A percentile compares a stretch with the other conserved stretches of the same genome.
phyloP scores from a whole-genome alignment of 192 early-diverging fungal genomes.

The Coemansia pectinata region DNA sequence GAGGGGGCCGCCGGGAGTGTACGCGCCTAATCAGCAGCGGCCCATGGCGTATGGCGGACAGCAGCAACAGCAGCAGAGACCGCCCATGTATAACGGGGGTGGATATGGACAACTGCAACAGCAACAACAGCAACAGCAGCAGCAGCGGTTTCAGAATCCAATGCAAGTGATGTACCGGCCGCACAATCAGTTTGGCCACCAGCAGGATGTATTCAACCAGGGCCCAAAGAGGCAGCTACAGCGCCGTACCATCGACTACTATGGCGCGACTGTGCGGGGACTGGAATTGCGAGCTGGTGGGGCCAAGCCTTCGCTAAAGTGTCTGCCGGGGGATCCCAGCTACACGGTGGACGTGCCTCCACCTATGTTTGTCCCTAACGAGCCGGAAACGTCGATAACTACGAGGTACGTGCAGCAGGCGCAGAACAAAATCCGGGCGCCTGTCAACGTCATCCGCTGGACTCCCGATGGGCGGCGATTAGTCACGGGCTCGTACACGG shows the following conservation, averaged over 20 bases:
- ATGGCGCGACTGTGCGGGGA: constrained; percentile 75
- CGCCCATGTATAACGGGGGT: constrained; percentile 3
- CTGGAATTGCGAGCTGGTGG: constrained; percentile 53
- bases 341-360: constrained; percentile 56
- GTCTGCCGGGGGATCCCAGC: constrained; percentile 41
- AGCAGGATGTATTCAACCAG: constrained; percentile 61
- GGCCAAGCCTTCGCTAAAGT: constrained; percentile 17
- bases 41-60: constrained; percentile 3
- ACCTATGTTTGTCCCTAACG: constrained; percentile 50
- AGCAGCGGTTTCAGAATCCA: constrained; percentile 21
- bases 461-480: constrained; percentile 94
- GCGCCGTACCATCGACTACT: constrained; percentile 92
- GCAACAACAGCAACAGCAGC: constrained; percentile 19
- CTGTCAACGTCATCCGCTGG: constrained; percentile 93
- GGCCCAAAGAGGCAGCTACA: constrained; percentile 87
- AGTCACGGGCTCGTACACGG: constrained; percentile 89
- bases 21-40: constrained; percentile 13
- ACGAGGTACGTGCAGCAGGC: constrained; percentile 44
- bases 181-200: constrained; percentile 1
- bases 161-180: not conserved
- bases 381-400: constrained; percentile 43
- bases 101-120: not conserved
- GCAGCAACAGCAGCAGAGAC: constrained; percentile 14
- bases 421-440: constrained; percentile 91
- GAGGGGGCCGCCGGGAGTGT: constrained; percentile 13